These are phyloP conservation scores for Aspergillus fumigatiaffinis DNA, from an alignment of 2,329 filamentous ascomycete species.

Conservation along the genomic window DNA sequence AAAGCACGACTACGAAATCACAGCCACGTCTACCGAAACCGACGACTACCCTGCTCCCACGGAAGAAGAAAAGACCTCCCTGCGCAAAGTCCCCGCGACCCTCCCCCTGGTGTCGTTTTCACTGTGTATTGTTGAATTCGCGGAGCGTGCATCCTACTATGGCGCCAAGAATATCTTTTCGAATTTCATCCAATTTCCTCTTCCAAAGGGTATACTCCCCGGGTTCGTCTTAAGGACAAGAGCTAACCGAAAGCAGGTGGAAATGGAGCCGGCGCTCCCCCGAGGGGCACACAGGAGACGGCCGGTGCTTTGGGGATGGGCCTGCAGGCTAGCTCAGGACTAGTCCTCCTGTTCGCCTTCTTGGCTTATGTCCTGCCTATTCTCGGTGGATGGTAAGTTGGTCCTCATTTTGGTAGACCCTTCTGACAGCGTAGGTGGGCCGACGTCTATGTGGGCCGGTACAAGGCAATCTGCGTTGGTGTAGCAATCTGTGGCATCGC, in stretches of 20 bases:
- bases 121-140: conserved; percentile 58
- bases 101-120: conserved; percentile 54
- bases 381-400: conserved; percentile 27
- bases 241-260: conserved; percentile 23
- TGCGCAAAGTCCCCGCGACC: conserved; percentile 49
- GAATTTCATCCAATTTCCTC: conserved; percentile 60
- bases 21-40: not conserved
- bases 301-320: conserved; percentile 59
- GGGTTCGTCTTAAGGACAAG: conserved; percentile 18
- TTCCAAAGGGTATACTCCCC: conserved; percentile 44
- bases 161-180: conserved; percentile 53
- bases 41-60: conserved; percentile 40
- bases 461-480: conserved; percentile 35
- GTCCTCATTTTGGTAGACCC: not conserved
- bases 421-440: conserved; percentile 14
- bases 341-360: conserved; percentile 48
- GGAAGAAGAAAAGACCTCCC: conserved; percentile 42
- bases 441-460: conserved; percentile 23
- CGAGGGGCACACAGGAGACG: conserved; percentile 38
- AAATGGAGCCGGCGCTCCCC: conserved; percentile 36
- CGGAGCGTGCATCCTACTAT: conserved; percentile 60
- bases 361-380: conserved; percentile 57
- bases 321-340: conserved; percentile 51
- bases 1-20: conserved; percentile 1
- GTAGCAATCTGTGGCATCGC: conserved; percentile 39